Conservation (phyloP, 306 rosid species). For the Aeschynomene evenia region DNA sequence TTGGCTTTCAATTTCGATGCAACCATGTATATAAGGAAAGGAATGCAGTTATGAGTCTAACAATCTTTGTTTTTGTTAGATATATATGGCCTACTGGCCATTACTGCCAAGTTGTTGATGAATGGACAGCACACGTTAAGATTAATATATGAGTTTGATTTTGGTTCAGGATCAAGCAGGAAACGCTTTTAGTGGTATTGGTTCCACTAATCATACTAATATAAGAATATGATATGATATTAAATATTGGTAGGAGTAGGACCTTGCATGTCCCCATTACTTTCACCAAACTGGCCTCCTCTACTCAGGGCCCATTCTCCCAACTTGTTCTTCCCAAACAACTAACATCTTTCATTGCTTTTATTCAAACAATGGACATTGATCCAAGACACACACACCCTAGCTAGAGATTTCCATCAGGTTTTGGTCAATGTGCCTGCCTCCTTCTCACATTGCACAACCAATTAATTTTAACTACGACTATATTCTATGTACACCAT, state of each 20-base stretch:
- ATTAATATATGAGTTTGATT: neutral
- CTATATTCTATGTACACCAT: too few species aligned
- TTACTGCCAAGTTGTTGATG: too few species aligned
- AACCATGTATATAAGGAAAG: too few species aligned
- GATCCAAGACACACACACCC: constrained; percentile 18
- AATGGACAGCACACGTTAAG: neutral
- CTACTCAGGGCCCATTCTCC: constrained; percentile 29
- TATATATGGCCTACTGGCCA: too few species aligned
- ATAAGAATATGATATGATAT: neutral
- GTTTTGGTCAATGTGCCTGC: constrained; percentile 21
- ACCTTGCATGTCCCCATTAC: constrained; percentile 4
- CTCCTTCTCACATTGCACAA: neutral
- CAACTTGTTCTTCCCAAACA: neutral
- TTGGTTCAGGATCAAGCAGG: neutral
- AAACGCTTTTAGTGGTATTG: neutral
- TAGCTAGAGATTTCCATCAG: constrained; percentile 15
- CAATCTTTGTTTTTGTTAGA: too few species aligned
- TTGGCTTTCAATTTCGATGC: too few species aligned
- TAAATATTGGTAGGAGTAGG: constrained; percentile 15
- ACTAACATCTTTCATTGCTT: neutral
- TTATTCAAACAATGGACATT: neutral
- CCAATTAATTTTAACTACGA: neutral
- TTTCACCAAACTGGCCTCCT: constrained; percentile 9
- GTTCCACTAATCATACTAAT: neutral
- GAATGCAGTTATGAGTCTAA: too few species aligned